Percentiles rank a stretch among this genome's conserved stretches.
Evolutionary conservation across 352 stramenopile genomes (phyloP).

Genomic region (Lagenidium giganteum): DNA sequence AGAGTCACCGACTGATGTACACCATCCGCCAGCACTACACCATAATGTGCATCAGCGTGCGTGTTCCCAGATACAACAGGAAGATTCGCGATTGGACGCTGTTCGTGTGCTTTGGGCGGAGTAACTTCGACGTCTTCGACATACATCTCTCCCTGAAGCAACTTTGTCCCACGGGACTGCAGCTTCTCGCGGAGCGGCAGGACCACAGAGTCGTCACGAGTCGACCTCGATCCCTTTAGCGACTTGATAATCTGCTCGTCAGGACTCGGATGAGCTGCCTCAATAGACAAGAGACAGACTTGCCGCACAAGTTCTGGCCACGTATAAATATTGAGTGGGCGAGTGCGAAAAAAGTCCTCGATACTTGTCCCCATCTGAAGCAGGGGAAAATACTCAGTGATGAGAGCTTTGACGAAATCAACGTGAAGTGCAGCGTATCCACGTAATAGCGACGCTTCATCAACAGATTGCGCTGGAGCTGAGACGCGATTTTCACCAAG

Average conservation of each 20-base stretch:
- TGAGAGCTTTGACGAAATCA: constrained; percentile 39
- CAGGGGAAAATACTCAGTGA: constrained; percentile 62
- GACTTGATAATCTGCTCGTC: constrained; percentile 74
- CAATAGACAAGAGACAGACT: constrained; percentile 69
- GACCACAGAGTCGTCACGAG: constrained; percentile 60
- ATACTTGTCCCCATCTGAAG: constrained; percentile 64
- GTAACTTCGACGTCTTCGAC: constrained; percentile 25
- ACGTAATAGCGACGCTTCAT: constrained; percentile 39
- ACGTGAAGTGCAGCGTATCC: constrained; percentile 47
- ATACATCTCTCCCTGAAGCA: constrained; percentile 49
- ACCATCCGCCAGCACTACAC: constrained; percentile 35
- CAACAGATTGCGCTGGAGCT: constrained; percentile 45
- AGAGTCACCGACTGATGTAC: constrained; percentile 10
- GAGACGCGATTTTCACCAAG: constrained; percentile 28
- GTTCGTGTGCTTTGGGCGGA: neutral
- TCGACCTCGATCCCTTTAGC: constrained; percentile 70
- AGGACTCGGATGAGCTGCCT: constrained; percentile 55
- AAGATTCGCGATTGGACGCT: neutral
- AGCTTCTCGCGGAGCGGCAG: constrained; percentile 40
- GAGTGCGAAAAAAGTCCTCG: constrained; percentile 67
- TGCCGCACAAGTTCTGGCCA: constrained; percentile 79
- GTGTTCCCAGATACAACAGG: too few relatives aligned
- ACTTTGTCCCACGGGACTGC: constrained; percentile 26
- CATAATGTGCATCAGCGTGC: constrained; percentile 19
- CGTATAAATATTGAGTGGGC: constrained; percentile 69